These are phyloP conservation scores for Phalaenopsis aphrodite DNA, from an alignment of 106 monocot species.

Conservation along the genomic window DNA sequence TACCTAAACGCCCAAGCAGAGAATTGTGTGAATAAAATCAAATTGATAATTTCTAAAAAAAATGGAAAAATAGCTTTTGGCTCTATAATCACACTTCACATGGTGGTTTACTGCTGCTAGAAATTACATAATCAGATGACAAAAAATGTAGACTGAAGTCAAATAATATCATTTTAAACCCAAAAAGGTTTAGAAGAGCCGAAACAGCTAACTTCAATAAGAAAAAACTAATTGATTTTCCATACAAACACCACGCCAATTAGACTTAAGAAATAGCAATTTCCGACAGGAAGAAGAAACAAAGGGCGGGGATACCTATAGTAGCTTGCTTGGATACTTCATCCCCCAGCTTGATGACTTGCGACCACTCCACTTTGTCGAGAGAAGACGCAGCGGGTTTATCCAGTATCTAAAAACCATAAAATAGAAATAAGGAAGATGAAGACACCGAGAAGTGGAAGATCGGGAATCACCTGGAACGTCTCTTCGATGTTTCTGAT, in stretches of 20 bases:
- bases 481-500: slow-evolving; percentile 21
- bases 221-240: neutral
- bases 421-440: neutral
- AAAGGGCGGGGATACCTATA: slow-evolving; percentile 17
- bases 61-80: neutral
- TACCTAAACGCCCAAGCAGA: too few species aligned
- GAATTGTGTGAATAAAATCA: neutral
- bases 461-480: slow-evolving; percentile 14
- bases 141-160: neutral
- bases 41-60: neutral
- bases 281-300: neutral
- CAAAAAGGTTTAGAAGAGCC: neutral
- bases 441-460: neutral
- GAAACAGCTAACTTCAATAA: neutral
- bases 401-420: slow-evolving; percentile 38
- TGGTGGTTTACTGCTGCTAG: neutral
- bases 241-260: neutral
- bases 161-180: neutral
- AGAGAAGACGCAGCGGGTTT: slow-evolving; percentile 26
- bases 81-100: neutral
- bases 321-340: slow-evolving; percentile 63
- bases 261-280: neutral
- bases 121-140: neutral
- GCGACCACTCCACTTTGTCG: slow-evolving; percentile 45
- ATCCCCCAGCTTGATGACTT: slow-evolving; percentile 45